Conservation (phyloP, 495 filamentous ascomycete species). For the Penicillium arizonense region DNA sequence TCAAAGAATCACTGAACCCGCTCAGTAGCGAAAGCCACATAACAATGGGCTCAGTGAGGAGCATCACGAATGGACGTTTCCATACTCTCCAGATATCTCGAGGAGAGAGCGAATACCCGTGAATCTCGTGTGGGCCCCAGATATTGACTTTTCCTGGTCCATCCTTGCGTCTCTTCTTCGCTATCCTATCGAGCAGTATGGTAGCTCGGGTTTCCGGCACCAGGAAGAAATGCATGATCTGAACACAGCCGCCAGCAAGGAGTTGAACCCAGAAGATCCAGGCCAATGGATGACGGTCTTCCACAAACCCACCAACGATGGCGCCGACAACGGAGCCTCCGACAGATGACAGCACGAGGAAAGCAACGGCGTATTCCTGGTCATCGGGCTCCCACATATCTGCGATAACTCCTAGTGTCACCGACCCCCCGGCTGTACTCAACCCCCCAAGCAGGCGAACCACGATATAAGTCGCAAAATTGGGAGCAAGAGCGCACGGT, state of each 20-base stretch:
- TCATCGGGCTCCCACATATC: slow-evolving; percentile 67
- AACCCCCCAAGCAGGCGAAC: slow-evolving; percentile 62
- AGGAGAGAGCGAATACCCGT: slow-evolving; percentile 9
- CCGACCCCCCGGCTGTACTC: slow-evolving; percentile 68
- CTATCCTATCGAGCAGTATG: slow-evolving; percentile 59
- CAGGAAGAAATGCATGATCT: slow-evolving; percentile 60
- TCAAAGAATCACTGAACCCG: slow-evolving; percentile 70
- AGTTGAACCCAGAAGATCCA: slow-evolving; percentile 77
- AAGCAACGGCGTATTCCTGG: slow-evolving; percentile 60
- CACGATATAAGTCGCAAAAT: slow-evolving; percentile 58
- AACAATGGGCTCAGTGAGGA: slow-evolving; percentile 69
- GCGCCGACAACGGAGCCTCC: slow-evolving; percentile 68
- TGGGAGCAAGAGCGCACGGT: slow-evolving; percentile 65
- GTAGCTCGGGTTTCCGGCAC: slow-evolving; percentile 67
- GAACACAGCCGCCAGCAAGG: slow-evolving; percentile 61
- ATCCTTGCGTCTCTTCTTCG: slow-evolving; percentile 55
- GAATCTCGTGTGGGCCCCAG: slow-evolving; percentile 58
- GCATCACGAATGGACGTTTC: slow-evolving; percentile 68
- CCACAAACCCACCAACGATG: slow-evolving; percentile 72
- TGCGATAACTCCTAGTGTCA: slow-evolving; percentile 71
- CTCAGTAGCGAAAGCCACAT: slow-evolving; percentile 62
- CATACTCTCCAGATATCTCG: slow-evolving; percentile 52
- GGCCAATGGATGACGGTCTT: slow-evolving; percentile 55
- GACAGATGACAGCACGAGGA: slow-evolving; percentile 68
- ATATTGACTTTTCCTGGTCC: slow-evolving; percentile 39